A percentile compares a stretch with the other conserved stretches of the same genome.
Evolutionary conservation across 768 basidiomycete genomes (phyloP).

Genomic region (Collybia sordida): DNA sequence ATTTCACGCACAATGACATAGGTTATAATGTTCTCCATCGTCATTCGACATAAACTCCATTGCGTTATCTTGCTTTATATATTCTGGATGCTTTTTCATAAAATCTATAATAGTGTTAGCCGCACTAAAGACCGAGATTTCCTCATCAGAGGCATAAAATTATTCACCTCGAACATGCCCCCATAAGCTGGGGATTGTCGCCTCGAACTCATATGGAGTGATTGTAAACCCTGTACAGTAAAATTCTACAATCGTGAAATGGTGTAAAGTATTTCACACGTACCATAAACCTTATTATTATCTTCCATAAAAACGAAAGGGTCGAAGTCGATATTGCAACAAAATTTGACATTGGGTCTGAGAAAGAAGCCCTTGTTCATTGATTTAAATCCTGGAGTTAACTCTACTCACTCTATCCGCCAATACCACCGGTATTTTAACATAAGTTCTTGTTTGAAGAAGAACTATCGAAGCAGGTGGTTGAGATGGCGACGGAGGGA

Average conservation of each 20-base stretch:
- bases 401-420: slow-evolving; percentile 42
- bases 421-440: slow-evolving; percentile 78
- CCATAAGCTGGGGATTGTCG: slow-evolving; percentile 83
- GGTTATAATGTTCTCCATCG: slow-evolving; percentile 33
- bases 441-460: slow-evolving; percentile 71
- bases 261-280: background rate
- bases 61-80: slow-evolving; percentile 57
- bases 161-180: slow-evolving; percentile 57
- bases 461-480: slow-evolving; percentile 44
- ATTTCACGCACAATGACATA: slow-evolving; percentile 67
- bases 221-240: slow-evolving; percentile 62
- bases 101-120: slow-evolving; percentile 48
- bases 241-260: background rate
- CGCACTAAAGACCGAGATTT: too few species aligned
- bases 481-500: slow-evolving; percentile 26
- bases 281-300: slow-evolving; percentile 69
- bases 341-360: slow-evolving; percentile 73
- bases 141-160: background rate
- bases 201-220: slow-evolving; percentile 70
- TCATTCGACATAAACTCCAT: slow-evolving; percentile 30
- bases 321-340: slow-evolving; percentile 66
- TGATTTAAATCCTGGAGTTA: background rate
- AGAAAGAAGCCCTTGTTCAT: background rate
- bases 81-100: slow-evolving; percentile 51
- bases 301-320: slow-evolving; percentile 79